These are phyloP conservation scores for Trichoderma atroviride DNA, from an alignment of 2,329 filamentous ascomycete genomes.

Conservation along the genomic window DNA sequence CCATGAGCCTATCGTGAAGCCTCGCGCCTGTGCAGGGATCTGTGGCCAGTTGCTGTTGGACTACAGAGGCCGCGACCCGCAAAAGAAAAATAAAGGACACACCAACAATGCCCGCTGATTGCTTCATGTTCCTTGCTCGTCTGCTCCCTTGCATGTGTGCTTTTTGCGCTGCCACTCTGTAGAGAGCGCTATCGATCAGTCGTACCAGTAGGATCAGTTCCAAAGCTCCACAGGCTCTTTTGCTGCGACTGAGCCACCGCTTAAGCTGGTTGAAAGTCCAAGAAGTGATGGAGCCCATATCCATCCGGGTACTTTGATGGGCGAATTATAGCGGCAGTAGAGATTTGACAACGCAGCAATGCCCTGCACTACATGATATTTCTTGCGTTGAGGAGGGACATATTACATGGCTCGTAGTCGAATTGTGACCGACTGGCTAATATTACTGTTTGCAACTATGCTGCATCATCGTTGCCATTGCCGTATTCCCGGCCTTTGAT, in stretches of 20 bases:
- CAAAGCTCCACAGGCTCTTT: conserved; percentile 3
- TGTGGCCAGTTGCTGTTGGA: conserved; percentile 24
- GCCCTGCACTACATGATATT: background rate
- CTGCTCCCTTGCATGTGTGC: background rate
- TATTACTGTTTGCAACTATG: background rate
- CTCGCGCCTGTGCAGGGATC: conserved; percentile 36
- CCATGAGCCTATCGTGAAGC: conserved; percentile 40
- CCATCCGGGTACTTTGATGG: background rate
- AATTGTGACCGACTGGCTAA: background rate
- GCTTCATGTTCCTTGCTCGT: background rate
- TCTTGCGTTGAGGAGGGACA: background rate
- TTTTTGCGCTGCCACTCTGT: background rate
- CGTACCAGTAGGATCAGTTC: conserved; percentile 14
- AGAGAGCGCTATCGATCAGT: background rate
- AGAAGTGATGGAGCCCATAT: background rate
- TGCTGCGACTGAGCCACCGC: conserved; percentile 17
- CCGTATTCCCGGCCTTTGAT: background rate
- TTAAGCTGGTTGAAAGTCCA: background rate
- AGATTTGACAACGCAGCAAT: background rate
- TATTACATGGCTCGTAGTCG: too few relatives aligned
- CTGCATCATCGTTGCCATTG: background rate
- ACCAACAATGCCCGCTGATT: conserved; percentile 16
- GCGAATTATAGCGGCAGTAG: background rate
- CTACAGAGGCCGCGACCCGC: background rate
- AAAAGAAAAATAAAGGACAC: background rate